Base-by-base conservation (phyloP, 2,329 filamentous ascomycete species). In the Penicillium psychrosexuale region DNA sequence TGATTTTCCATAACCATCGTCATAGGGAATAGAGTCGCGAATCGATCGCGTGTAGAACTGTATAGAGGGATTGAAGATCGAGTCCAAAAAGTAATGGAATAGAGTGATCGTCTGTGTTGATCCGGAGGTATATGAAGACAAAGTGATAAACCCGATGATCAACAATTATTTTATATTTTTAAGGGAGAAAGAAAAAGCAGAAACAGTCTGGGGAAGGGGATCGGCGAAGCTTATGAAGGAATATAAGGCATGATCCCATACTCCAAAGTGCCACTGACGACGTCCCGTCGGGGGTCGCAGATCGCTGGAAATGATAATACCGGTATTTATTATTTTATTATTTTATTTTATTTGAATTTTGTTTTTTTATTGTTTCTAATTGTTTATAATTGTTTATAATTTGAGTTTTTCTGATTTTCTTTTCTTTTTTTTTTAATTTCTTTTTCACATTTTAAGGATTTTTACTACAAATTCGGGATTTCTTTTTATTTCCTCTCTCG, bases 1-100 rank as follows among this genome's bases (percentile, higher is more conserved):
- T 91, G 89, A 69, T 86, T 85, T 79, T 96, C 91, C 80, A 96
- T 85, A 75, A 92, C 90, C 91, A 96, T 96, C 78, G 91, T 94
- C 91, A 96, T 96, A 75, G 75, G 85, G 78, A 62, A 65, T 65
- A 63, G 51, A 50, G 52, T 56, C 48, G 61, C 56, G 56, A 56
- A 22, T 53, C 51, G 56, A 55, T 59, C 61, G 59, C 59, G 53
- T 47, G 48, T 45, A 40, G 42, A 28, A 31, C 17, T 50, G 37
- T 50, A 19, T 49, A 40, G 36, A 40, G 27, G 6, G 19, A 19
- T 47, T 6, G 37, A 31, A 40, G 36, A 22, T 48, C 34, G 36
- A 49, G 36, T 43, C 30, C 47, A 24, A 44, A 43, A 28, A 11
- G n/a, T 22, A 31, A 36, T 33, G 50, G 17, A 22, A 12, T 9